These are phyloP conservation scores for Pseudogymnoascus sp. DNA, from an alignment of 2,329 filamentous ascomycete genomes.

Conservation along the genomic window DNA sequence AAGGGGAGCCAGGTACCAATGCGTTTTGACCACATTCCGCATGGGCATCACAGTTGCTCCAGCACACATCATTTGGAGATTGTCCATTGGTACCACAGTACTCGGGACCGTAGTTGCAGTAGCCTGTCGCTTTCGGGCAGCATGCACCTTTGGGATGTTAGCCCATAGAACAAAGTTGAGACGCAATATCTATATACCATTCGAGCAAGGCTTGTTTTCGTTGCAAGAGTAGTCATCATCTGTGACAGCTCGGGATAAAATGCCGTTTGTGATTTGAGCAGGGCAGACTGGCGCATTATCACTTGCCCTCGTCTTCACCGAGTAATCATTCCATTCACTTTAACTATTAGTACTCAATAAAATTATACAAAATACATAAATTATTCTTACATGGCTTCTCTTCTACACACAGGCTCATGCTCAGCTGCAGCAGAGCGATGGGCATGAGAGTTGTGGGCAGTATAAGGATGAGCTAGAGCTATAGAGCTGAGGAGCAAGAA, in stretches of 20 bases:
- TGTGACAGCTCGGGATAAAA: neutral
- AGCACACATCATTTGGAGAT: constrained; percentile 25
- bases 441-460: neutral
- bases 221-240: constrained; percentile 17
- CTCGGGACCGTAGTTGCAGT: constrained; percentile 17
- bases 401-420: neutral
- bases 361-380: neutral
- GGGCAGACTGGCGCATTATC: neutral
- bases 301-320: neutral
- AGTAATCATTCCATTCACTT: neutral
- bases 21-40: constrained; percentile 28
- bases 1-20: constrained; percentile 18
- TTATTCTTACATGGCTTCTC: neutral
- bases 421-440: neutral
- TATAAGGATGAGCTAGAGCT: neutral
- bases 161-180: neutral
- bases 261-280: neutral
- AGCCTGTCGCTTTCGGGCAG: constrained; percentile 16
- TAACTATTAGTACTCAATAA: neutral
- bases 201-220: constrained; percentile 17
- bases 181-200: constrained; percentile 8
- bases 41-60: constrained; percentile 28
- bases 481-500: neutral
- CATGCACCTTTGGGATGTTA: constrained; percentile 15
- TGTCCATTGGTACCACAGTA: constrained; percentile 20